A percentile compares a stretch with the other conserved stretches of the same genome.
phyloP scores from a whole-genome alignment of 768 basidiomycete species.

The Hericium erinaceus region DNA sequence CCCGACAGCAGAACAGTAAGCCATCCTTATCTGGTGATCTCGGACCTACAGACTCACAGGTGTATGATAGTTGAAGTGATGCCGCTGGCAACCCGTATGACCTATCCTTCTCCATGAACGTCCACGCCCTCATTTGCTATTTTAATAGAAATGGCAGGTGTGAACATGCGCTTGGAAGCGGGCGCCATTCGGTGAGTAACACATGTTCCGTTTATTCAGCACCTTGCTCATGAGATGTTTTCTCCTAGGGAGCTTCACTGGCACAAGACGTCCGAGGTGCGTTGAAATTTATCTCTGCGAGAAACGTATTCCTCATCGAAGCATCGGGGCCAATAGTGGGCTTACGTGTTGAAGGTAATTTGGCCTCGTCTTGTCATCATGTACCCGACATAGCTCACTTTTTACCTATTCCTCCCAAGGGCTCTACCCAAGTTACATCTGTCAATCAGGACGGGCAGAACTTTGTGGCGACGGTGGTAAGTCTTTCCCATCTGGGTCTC shows the following conservation, averaged over 20 bases:
- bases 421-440: slow-evolving; percentile 9
- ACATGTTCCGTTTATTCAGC: background rate
- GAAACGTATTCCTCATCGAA: background rate
- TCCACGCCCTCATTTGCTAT: background rate
- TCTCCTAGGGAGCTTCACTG: slow-evolving; percentile 25
- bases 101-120: background rate
- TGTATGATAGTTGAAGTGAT: slow-evolving; percentile 29
- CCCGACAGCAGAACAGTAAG: slow-evolving; percentile 44
- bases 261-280: slow-evolving; percentile 23
- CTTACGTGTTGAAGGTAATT: slow-evolving; percentile 23
- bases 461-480: slow-evolving; percentile 8
- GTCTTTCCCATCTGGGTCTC: background rate
- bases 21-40: background rate
- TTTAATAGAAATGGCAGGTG: slow-evolving; percentile 20
- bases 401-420: background rate
- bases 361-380: background rate
- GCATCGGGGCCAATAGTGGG: slow-evolving; percentile 16
- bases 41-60: background rate
- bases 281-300: background rate
- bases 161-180: slow-evolving; percentile 24
- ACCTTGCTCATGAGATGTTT: background rate
- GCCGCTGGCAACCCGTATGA: slow-evolving; percentile 40
- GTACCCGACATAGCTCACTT: no score
- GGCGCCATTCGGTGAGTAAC: slow-evolving; percentile 21
- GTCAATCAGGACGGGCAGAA: slow-evolving; percentile 10